phyloP scores from a whole-genome alignment of 176 grass and related monocot species.

The Hordeum marinum region DNA sequence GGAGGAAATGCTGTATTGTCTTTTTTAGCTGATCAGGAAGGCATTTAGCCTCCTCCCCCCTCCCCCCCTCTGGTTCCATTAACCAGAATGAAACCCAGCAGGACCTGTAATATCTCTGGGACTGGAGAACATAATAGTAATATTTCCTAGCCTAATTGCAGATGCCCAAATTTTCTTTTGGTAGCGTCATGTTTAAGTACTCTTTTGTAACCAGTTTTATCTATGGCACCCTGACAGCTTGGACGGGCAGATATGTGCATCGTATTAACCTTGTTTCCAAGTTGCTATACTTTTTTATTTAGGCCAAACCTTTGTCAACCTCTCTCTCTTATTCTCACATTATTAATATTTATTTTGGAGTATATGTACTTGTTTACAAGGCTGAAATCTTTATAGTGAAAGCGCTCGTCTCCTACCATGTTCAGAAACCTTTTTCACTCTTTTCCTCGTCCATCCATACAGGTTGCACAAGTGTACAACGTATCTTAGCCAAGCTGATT shows the following conservation, averaged over 20 bases:
- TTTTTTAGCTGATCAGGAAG: background rate
- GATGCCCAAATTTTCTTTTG: background rate
- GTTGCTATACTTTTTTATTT: background rate
- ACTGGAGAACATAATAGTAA: background rate
- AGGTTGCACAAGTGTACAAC: conserved; percentile 74
- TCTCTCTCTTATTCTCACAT: background rate
- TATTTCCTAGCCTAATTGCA: background rate
- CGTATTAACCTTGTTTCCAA: conserved; percentile 19
- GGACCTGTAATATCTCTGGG: background rate
- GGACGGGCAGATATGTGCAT: background rate
- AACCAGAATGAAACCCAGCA: too few species aligned
- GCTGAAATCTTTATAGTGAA: conserved; percentile 3
- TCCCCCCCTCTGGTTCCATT: too few species aligned
- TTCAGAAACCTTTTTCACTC: conserved; percentile 16
- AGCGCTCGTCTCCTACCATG: conserved; percentile 10
- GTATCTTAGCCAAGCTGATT: conserved; percentile 75
- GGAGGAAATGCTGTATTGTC: background rate
- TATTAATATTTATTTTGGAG: background rate
- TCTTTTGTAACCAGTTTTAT: background rate
- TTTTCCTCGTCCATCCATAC: conserved; percentile 24
- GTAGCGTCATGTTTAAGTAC: conserved; percentile 1
- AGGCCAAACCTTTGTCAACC: background rate
- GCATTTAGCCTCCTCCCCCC: too few species aligned
- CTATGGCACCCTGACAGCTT: background rate
- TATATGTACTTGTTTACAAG: background rate